A percentile compares a stretch with the other conserved stretches of the same genome.
These are phyloP conservation scores for Oxytropis ochrocephala DNA, from an alignment of 306 rosid species.

Conservation along the genomic window DNA sequence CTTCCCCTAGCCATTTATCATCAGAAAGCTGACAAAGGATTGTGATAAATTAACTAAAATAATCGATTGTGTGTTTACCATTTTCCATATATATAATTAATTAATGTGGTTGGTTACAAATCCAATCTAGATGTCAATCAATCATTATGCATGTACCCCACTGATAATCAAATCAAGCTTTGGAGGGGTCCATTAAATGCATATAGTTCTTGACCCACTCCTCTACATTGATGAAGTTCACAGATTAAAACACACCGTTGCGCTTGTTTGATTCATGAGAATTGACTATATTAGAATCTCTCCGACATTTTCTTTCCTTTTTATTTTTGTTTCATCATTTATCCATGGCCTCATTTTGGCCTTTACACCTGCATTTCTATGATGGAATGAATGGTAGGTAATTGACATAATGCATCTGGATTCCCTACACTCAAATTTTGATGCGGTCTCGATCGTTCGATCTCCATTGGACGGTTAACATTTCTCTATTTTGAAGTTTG, in stretches of 20 bases:
- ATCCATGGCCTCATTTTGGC: constrained; percentile 3
- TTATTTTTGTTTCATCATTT: constrained; percentile 10
- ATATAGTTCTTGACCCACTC: constrained; percentile 36
- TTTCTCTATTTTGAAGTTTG: too few species aligned
- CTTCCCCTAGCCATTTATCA: not conserved
- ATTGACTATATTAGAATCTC: constrained; percentile 38
- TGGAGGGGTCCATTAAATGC: constrained; percentile 31
- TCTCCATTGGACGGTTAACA: too few species aligned
- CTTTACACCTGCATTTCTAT: not conserved
- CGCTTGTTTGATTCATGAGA: constrained; percentile 29
- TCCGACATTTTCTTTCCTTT: constrained; percentile 22
- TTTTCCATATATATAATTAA: not conserved
- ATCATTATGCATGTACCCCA: constrained; percentile 4
- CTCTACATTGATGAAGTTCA: constrained; percentile 42
- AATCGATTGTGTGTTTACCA: not conserved
- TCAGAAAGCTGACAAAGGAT: not conserved
- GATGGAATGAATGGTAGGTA: constrained; percentile 10
- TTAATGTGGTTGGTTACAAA: not conserved
- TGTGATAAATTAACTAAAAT: not conserved
- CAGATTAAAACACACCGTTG: constrained; percentile 34
- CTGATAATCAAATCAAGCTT: constrained; percentile 26
- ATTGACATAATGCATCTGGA: not conserved
- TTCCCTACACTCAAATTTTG: too few species aligned
- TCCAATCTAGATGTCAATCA: constrained; percentile 14
- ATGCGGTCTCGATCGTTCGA: too few species aligned